phyloP scores from a whole-genome alignment of 441 rosid species.

The Erodium texanum region DNA sequence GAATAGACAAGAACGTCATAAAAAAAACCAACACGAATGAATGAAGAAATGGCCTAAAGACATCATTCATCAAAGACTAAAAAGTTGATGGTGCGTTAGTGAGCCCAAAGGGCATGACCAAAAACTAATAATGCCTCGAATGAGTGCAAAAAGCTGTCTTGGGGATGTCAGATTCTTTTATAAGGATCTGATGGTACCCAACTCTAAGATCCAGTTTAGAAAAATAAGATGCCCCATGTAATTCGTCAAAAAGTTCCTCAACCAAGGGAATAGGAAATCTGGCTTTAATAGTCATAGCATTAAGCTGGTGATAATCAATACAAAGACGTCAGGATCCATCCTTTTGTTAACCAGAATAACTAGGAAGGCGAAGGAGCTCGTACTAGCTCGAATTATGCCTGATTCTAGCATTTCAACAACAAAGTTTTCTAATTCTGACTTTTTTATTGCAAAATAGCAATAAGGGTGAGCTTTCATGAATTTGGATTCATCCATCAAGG shows the following conservation, averaged over 20 bases:
- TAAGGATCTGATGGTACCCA: neutral
- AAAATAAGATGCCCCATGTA: neutral
- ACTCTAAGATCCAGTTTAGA: neutral
- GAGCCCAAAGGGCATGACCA: neutral
- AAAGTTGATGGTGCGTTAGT: neutral
- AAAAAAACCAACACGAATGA: neutral
- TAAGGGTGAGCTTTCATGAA: too few species aligned
- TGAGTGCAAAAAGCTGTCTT: neutral
- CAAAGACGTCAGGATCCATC: neutral
- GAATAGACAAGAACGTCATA: neutral
- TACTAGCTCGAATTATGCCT: neutral
- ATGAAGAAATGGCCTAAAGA: too few species aligned
- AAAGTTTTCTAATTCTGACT: neutral
- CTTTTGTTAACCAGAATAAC: neutral
- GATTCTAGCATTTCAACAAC: neutral
- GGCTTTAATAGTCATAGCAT: neutral
- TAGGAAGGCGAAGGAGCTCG: neutral
- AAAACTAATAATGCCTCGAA: neutral
- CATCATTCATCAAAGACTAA: neutral
- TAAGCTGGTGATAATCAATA: neutral
- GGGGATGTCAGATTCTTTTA: neutral
- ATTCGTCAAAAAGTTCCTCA: neutral
- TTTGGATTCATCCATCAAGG: too few species aligned
- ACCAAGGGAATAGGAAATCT: neutral
- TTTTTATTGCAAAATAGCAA: too few species aligned